Percentiles rank a stretch among this genome's conserved stretches.
Evolutionary conservation across 345 rosid genomes (phyloP).

Genomic region (Populus simonii): DNA sequence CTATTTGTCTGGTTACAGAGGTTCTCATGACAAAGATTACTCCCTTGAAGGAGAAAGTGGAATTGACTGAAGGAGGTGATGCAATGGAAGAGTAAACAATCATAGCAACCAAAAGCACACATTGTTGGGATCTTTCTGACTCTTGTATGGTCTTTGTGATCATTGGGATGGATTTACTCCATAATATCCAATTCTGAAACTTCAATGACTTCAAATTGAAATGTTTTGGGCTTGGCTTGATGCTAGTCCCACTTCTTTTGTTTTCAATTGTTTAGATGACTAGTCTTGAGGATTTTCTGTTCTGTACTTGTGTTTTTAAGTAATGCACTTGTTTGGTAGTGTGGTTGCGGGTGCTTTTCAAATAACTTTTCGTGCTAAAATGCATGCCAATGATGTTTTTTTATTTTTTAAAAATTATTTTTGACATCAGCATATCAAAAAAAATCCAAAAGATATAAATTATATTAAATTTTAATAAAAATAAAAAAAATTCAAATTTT

Average conservation of each 20-base stretch:
- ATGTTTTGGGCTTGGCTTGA: background rate
- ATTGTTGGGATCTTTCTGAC: background rate
- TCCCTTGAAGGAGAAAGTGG: constrained; percentile 52
- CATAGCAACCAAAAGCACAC: background rate
- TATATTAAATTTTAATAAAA: too few species aligned
- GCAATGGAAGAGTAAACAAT: constrained; percentile 67
- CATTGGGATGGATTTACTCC: background rate
- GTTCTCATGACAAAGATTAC: constrained; percentile 66
- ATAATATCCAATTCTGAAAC: background rate
- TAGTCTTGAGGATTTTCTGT: background rate
- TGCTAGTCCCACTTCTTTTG: background rate
- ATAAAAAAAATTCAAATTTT: too few species aligned
- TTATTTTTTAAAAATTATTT: too few species aligned
- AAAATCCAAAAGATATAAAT: too few species aligned
- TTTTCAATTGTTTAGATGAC: background rate
- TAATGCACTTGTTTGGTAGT: too few species aligned
- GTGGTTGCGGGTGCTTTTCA: too few species aligned
- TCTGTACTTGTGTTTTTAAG: background rate
- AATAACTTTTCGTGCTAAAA: too few species aligned
- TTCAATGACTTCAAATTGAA: background rate
- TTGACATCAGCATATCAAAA: too few species aligned
- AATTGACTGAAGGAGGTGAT: constrained; percentile 54
- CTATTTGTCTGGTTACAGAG: constrained; percentile 41
- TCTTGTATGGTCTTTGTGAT: background rate
- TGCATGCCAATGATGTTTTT: too few species aligned